Base-by-base conservation (phyloP, 1,139 yeast genomes). In the Yamadazyma aaseri region DNA sequence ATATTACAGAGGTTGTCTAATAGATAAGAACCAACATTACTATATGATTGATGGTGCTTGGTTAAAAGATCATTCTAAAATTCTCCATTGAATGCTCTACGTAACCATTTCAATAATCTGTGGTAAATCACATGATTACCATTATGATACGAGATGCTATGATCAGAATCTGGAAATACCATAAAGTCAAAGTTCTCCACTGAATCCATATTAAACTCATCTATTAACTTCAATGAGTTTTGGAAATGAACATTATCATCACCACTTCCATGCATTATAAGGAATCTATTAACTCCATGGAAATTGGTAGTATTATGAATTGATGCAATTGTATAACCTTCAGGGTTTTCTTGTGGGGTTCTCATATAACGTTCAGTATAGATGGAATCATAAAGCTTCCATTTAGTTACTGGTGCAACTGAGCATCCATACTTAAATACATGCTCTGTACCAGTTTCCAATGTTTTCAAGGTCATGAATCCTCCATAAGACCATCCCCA, bases 401-500 rank as follows among this genome's bases (percentile, higher is more conserved):
- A 84, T 53, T 79, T 76, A 2, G 92, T 84, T 3, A 84, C 94
- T 3, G 94, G 94, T 0, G 94, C 94, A 26, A 84, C 86, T 0
- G 90, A 71, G 54, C 81, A 74, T 10, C 90, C 92, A 50, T 76
- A 84, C 31, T 75, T 76, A 59, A 84, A 83, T 3, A 67, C 61
- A 30, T 72, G 67, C 22, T 73, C 68, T 11, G 79, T 75, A 54
- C 84, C 92, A 16, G 73, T 68, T 56, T 84, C 92, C 33, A 84
- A 56, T 0, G 90, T 81, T 51, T 83, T 84, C 45, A 84, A 65
- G 0, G 94, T 81, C 64, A 82, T 69, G 51, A 75, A 84, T 0
- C 92, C 94, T 39, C 94, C 94, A 51, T 83, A 84, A 2, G 89
- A 81, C 90, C 92, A 84, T 5, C 94, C 94, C 80, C 87, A 84